A percentile compares a stretch with the other conserved stretches of the same genome.
Conservation (phyloP, 1,139 yeast genomes). For the Suhomyces atakaporum region DNA sequence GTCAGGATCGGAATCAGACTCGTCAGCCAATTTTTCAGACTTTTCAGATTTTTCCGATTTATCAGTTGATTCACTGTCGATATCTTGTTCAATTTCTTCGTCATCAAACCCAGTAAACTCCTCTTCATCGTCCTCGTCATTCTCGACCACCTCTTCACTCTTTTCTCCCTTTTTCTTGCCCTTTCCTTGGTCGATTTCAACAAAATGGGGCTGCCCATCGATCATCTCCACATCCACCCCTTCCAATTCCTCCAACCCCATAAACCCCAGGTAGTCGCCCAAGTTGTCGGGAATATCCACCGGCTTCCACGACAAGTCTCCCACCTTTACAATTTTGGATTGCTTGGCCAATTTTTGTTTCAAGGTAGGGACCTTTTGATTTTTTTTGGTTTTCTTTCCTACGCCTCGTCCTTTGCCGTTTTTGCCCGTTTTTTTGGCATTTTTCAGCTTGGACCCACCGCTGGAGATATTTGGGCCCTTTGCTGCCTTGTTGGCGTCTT, state of each 20-base stretch:
- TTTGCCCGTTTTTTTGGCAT: slow-evolving; percentile 11
- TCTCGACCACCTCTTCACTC: slow-evolving; percentile 14
- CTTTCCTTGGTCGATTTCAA: slow-evolving; percentile 44
- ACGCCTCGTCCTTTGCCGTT: too few relatives aligned
- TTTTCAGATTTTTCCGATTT: slow-evolving; percentile 11
- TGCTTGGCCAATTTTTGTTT: slow-evolving; percentile 35
- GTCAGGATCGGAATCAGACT: too few relatives aligned
- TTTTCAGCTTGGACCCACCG: background rate
- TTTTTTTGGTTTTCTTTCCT: slow-evolving; percentile 14
- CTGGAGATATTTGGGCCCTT: slow-evolving; percentile 3
- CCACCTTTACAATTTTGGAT: slow-evolving; percentile 50
- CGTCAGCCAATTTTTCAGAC: slow-evolving; percentile 13
- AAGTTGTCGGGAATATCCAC: slow-evolving; percentile 82
- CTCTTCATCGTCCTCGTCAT: slow-evolving; percentile 18
- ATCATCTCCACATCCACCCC: slow-evolving; percentile 81
- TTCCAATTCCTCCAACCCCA: slow-evolving; percentile 90
- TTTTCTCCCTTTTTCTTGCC: slow-evolving; percentile 11
- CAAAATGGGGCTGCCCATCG: slow-evolving; percentile 65
- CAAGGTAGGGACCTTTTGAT: slow-evolving; percentile 29
- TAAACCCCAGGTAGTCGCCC: slow-evolving; percentile 87
- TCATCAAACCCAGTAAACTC: slow-evolving; percentile 14
- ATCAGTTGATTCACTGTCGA: slow-evolving; percentile 10
- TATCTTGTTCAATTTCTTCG: slow-evolving; percentile 9
- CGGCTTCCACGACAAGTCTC: slow-evolving; percentile 69
- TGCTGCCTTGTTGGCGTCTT: background rate